Evolutionary conservation across 805 yeast genomes (phyloP), one percentile per base, ranked within the genome.

Genomic region (Candida hispaniensis): DNA sequence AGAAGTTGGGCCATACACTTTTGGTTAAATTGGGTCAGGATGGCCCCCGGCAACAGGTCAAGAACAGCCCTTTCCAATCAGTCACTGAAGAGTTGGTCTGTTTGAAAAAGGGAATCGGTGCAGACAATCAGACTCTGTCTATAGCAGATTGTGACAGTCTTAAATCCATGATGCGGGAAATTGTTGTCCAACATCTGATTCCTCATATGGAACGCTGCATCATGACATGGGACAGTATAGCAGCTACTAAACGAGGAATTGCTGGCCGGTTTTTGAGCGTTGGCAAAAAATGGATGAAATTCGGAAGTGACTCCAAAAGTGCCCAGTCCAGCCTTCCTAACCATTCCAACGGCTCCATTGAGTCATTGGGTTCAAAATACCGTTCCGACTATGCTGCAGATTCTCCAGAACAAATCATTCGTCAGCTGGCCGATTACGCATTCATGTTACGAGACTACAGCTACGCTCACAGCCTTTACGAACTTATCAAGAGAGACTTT

Each of bases 391-490:
- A 83, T 50, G 57, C 69, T 26, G 69, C 72, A 7, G 61, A 69
- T 2, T 63, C 83, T 0, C 67, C 75, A 1, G 95, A 83, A 47
- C 79, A 81, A 50, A 64, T 71, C 26, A 64, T 85, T 16, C 63
- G 97, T 33, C 78, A 79, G 50, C 60, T 88, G 16, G 97, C 93
- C 0, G 98, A 91, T 54, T 82, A 93, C 82, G 74, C 85, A 5
- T 73, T 88, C 48, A 81, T 91, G 74, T 58, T 86, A n/a, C 70
- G 85, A 21, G 95, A 91, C 59, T 88, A 79, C 63, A 75, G 76
- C 52, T 74, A 72, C 40, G 91, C 96, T 3, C 77, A 79, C 49
- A 63, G 79, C 1, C 79, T 83, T 1, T 88, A 88, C 52, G 97
- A 88, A 41, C 53, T 81, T 33, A 65, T 83, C 22, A 76, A 77